Percentiles rank a stretch among this genome's conserved stretches.
These are phyloP conservation scores for Oryza meridionalis DNA, from an alignment of 176 grass and related monocot species.

Conservation along the genomic window DNA sequence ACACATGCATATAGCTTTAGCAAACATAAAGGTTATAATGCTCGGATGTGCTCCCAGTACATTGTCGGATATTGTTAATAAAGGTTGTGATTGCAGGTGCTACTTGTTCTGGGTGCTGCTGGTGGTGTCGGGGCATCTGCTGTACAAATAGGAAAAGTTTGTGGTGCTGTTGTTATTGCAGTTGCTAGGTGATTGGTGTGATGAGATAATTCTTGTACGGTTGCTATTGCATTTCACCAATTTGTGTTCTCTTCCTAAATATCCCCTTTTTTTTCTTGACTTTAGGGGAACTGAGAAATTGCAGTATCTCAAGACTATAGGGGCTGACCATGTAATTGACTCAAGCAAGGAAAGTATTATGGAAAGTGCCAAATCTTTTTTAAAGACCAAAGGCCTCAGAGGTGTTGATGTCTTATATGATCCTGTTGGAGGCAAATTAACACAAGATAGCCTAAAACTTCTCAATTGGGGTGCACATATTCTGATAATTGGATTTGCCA, in stretches of 20 bases:
- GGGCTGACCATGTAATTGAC: slow-evolving; percentile 86
- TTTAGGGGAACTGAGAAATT: slow-evolving; percentile 78
- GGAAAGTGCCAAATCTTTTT: slow-evolving; percentile 79
- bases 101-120: slow-evolving; percentile 97
- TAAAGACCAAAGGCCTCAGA: slow-evolving; percentile 79
- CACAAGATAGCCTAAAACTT: slow-evolving; percentile 93
- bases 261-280: slow-evolving; percentile 6
- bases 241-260: slow-evolving; percentile 7
- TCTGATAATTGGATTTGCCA: slow-evolving; percentile 96
- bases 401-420: slow-evolving; percentile 95
- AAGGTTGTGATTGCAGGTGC: slow-evolving; percentile 60
- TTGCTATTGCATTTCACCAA: slow-evolving; percentile 11
- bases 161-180: slow-evolving; percentile 84
- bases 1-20: slow-evolving; percentile 12
- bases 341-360: slow-evolving; percentile 76
- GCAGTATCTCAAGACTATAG: slow-evolving; percentile 79
- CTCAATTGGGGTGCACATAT: slow-evolving; percentile 94
- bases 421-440: slow-evolving; percentile 92
- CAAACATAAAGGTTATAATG: background rate
- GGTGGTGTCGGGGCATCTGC: slow-evolving; percentile 90
- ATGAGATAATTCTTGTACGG: slow-evolving; percentile 6
- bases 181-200: slow-evolving; percentile 71
- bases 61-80: slow-evolving; percentile 22
- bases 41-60: background rate
- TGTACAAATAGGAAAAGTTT: slow-evolving; percentile 98